These are phyloP conservation scores for Zelopaecilomyces penicillatus DNA, from an alignment of 2,329 filamentous ascomycete species.

Conservation along the genomic window DNA sequence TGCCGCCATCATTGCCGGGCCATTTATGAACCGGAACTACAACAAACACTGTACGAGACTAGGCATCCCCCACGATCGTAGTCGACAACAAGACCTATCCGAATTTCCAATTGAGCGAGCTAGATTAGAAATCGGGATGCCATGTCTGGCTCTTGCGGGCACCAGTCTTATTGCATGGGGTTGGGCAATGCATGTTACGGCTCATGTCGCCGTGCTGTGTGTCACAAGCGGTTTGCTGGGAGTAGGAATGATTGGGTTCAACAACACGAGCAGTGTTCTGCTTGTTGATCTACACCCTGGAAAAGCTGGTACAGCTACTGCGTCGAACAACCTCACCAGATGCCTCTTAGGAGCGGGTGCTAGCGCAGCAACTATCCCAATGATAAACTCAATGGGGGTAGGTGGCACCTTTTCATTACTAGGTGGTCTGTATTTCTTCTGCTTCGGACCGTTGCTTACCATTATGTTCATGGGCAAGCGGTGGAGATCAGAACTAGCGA, in stretches of 20 bases:
- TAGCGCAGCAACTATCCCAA: conserved; percentile 41
- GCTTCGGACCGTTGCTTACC: conserved; percentile 30
- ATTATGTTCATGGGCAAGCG: conserved; percentile 33
- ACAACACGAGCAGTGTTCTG: conserved; percentile 43
- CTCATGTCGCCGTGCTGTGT: conserved; percentile 37
- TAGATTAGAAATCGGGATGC: conserved; percentile 40
- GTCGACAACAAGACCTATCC: conserved; percentile 40
- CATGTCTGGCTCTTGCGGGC: conserved; percentile 42
- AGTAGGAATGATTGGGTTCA: conserved; percentile 43
- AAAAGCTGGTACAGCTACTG: conserved; percentile 44
- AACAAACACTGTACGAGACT: conserved; percentile 47
- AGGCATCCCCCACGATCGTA: conserved; percentile 44
- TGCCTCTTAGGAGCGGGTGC: conserved; percentile 47
- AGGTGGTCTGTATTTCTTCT: conserved; percentile 32
- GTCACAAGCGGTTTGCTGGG: conserved; percentile 40
- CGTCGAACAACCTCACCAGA: conserved; percentile 47
- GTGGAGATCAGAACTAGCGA: conserved; percentile 32
- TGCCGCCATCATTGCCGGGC: conserved; percentile 39
- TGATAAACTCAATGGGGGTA: conserved; percentile 41
- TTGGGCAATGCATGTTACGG: conserved; percentile 38
- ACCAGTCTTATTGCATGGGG: conserved; percentile 41
- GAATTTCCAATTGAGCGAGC: conserved; percentile 44
- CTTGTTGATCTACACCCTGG: conserved; percentile 49
- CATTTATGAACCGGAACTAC: conserved; percentile 60
- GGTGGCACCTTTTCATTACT: conserved; percentile 46